Evolutionary conservation across 805 yeast species (phyloP).

Genomic region (Ogataea paraovalis): DNA sequence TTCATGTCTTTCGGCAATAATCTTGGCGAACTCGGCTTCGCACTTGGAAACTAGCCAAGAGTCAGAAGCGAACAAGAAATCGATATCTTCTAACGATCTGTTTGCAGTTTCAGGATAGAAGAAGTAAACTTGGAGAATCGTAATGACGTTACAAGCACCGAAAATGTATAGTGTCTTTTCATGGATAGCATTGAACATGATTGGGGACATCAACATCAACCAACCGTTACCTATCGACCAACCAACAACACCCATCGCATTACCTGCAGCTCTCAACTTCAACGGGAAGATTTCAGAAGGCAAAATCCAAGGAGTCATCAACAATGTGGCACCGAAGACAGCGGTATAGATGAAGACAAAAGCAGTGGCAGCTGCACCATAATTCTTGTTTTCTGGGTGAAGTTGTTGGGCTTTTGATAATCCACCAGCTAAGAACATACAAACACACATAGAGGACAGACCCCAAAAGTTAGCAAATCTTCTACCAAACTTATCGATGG

Average conservation of each 20-base stretch:
- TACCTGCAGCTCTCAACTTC: slow-evolving; percentile 26
- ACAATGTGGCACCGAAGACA: slow-evolving; percentile 29
- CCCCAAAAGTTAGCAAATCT: slow-evolving; percentile 41
- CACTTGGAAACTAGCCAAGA: slow-evolving; percentile 10
- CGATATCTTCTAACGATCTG: slow-evolving; percentile 38
- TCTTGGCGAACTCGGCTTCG: slow-evolving; percentile 11
- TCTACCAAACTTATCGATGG: slow-evolving; percentile 40
- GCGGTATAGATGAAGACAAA: slow-evolving; percentile 36
- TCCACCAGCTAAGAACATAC: slow-evolving; percentile 41
- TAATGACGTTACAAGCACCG: slow-evolving; percentile 26
- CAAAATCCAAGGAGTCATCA: slow-evolving; percentile 23
- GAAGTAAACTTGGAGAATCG: slow-evolving; percentile 33
- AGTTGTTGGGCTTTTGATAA: slow-evolving; percentile 25
- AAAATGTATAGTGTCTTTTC: slow-evolving; percentile 32
- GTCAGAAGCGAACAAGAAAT: slow-evolving; percentile 13
- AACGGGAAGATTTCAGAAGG: slow-evolving; percentile 25
- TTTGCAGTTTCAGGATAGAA: slow-evolving; percentile 45
- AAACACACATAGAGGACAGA: slow-evolving; percentile 30
- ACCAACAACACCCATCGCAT: slow-evolving; percentile 25
- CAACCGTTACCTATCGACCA: slow-evolving; percentile 34
- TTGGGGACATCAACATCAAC: slow-evolving; percentile 31
- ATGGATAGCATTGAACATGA: slow-evolving; percentile 27
- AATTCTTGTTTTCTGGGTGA: slow-evolving; percentile 23
- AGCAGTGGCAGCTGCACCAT: slow-evolving; percentile 33
- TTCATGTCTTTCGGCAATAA: slow-evolving; percentile 5